Evolutionary conservation across 345 rosid species (phyloP), one percentile per base, ranked within the genome.

Genomic region (Trapa bicornis): DNA sequence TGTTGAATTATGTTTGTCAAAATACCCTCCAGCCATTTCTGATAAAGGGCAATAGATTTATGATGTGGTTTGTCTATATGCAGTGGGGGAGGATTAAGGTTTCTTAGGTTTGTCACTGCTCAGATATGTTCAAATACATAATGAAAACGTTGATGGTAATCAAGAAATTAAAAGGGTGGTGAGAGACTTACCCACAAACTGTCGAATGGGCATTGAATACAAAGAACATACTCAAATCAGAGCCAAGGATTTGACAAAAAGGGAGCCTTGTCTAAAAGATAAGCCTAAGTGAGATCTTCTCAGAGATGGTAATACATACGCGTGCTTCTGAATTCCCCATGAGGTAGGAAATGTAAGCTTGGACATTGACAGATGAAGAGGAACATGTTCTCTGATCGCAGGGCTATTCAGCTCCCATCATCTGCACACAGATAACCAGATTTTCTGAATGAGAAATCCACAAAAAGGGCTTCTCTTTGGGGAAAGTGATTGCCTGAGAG

Each of bases 331-430:
- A 22, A 58, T 6, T 58, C 38, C 3, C 12, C 38, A 13, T 56
- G 6, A 47, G 62, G 22, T 7, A 15, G 35, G 60, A 57, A 22
- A 7, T 6, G 32, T 29, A 29, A 32, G 62, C 37, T 65, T 2
- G 1, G 36, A n/a, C 16, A 17, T 10, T 3, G 37, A 37, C 15
- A 42, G 29, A 22, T 42, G 15, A 65, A 7, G 67, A 39, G 15
- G 53, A 65, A 29, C 67, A 42, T 1, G 11, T 1, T 41, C 22
- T 41, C 47, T 16, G 33, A 16, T 65, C 7, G 6, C 33, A 6
- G 8, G 8, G 35, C 72, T 71, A 32, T 45, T 71, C 71, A 52
- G 38, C 68, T 65, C 78, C 78, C 78, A 76, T 76, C 80, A 80
- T 80, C 83, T 80, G 78, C 76, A 67, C 13, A 54, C 3, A 29